A percentile compares a stretch with the other conserved stretches of the same genome.
phyloP scores from a whole-genome alignment of 352 stramenopile genomes.

The Pythium grandisporangium region DNA sequence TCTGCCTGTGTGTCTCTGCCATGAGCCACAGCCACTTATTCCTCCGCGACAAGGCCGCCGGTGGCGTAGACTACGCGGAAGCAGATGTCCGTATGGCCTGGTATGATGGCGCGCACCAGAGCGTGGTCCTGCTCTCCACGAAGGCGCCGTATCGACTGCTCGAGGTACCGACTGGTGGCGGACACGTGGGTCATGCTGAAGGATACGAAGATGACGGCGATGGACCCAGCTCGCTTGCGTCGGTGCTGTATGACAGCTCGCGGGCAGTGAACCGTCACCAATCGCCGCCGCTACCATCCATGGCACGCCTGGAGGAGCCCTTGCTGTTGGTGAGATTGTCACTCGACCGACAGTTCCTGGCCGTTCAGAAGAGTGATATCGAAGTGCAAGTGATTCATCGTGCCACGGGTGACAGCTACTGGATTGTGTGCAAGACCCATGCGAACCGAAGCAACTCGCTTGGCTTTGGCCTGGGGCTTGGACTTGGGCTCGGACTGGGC shows the following conservation, averaged over 20 bases:
- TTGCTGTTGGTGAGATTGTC: slow-evolving; percentile 43
- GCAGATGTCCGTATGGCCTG: slow-evolving; percentile 23
- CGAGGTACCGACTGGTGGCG: too few species aligned
- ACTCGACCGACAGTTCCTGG: slow-evolving; percentile 53
- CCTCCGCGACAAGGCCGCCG: slow-evolving; percentile 32
- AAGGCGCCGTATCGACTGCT: slow-evolving; percentile 39
- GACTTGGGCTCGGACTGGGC: too few species aligned
- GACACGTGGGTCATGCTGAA: not conserved
- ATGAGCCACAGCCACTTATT: slow-evolving; percentile 54
- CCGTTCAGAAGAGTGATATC: slow-evolving; percentile 74
- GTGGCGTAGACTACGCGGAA: slow-evolving; percentile 31
- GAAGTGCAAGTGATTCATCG: slow-evolving; percentile 65
- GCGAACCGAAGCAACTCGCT: too few species aligned
- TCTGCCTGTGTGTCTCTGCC: too few species aligned
- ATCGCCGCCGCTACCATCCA: too few species aligned
- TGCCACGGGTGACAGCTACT: slow-evolving; percentile 35
- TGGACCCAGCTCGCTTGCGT: too few species aligned
- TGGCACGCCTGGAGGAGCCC: slow-evolving; percentile 8
- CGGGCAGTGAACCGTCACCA: not conserved
- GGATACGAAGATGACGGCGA: slow-evolving; percentile 5
- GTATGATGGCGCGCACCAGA: slow-evolving; percentile 47
- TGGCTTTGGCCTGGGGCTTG: too few species aligned
- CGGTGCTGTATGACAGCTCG: slow-evolving; percentile 34
- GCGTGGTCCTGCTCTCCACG: slow-evolving; percentile 44
- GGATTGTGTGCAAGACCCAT: slow-evolving; percentile 64